phyloP scores from a whole-genome alignment of 768 basidiomycete species.

The Neoboletus magnificus region DNA sequence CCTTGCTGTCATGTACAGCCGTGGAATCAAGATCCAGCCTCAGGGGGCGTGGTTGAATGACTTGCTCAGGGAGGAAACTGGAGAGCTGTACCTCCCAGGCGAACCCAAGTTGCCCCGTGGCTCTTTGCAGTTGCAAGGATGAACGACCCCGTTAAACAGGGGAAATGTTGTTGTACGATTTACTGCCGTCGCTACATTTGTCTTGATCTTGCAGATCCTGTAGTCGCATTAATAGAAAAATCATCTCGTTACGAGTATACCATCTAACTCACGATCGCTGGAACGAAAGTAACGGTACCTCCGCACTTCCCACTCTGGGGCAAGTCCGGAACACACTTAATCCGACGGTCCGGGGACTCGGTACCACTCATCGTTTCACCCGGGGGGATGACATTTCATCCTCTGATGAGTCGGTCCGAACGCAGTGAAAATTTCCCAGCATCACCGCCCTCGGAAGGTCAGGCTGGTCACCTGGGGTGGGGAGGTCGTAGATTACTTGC shows the following conservation, averaged over 20 bases:
- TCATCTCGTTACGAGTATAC: constrained; percentile 2
- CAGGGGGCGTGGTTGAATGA: constrained; percentile 86
- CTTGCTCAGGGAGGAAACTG: constrained; percentile 70
- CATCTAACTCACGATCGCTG: not conserved
- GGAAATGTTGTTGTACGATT: constrained; percentile 12
- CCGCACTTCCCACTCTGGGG: not conserved
- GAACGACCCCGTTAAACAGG: not conserved
- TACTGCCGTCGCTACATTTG: not conserved
- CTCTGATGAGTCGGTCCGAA: not conserved
- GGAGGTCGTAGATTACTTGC: not conserved
- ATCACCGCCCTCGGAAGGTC: not conserved
- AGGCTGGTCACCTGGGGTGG: no score
- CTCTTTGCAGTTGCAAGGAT: constrained; percentile 48
- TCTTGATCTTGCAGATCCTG: not conserved
- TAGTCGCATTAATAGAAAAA: constrained; percentile 9
- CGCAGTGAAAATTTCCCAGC: not conserved
- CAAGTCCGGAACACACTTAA: no score
- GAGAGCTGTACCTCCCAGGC: constrained; percentile 59
- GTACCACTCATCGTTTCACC: no score
- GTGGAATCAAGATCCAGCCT: constrained; percentile 74
- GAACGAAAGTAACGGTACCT: not conserved
- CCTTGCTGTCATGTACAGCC: constrained; percentile 76
- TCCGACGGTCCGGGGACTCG: not conserved
- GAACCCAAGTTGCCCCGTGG: constrained; percentile 73
- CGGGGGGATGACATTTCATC: not conserved